A percentile compares a stretch with the other conserved stretches of the same genome.
Evolutionary conservation across 768 basidiomycete species (phyloP).

Genomic region (Hortiboletus flavorubellus): DNA sequence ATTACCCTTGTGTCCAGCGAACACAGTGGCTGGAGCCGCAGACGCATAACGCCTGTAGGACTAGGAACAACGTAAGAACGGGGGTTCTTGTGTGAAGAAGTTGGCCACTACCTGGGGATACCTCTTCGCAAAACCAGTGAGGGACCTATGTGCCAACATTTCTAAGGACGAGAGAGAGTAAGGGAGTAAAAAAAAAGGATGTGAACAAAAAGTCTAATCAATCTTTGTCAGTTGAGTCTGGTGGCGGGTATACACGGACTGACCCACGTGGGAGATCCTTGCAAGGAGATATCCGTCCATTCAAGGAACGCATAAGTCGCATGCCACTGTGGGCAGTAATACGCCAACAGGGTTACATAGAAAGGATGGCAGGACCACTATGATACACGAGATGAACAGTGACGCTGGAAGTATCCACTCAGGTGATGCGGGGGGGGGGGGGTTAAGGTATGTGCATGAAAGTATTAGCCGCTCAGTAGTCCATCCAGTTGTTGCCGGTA

Average conservation of each 20-base stretch:
- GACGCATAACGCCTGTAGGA: constrained; percentile 61
- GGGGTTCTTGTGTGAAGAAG: neutral
- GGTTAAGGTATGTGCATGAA: constrained; percentile 14
- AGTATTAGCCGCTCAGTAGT: constrained; percentile 53
- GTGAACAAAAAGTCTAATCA: constrained; percentile 11
- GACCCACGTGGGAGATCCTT: constrained; percentile 17
- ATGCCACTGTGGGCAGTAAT: neutral
- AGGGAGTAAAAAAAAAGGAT: constrained; percentile 16
- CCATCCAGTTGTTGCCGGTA: constrained; percentile 90
- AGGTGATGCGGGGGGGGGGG: neutral
- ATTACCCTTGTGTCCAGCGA: constrained; percentile 84
- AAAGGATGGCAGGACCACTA: neutral
- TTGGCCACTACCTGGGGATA: constrained; percentile 44
- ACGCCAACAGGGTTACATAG: neutral
- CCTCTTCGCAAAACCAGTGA: constrained; percentile 53
- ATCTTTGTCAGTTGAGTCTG: neutral
- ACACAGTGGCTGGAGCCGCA: constrained; percentile 79
- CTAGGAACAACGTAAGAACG: constrained; percentile 34
- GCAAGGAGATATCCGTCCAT: neutral
- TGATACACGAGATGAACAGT: constrained; percentile 8
- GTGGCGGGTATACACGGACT: constrained; percentile 25
- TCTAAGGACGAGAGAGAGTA: constrained; percentile 20
- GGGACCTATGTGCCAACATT: constrained; percentile 61
- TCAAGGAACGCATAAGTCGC: constrained; percentile 5
- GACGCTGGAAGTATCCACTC: neutral